Evolutionary conservation across 306 rosid species (phyloP).

Genomic region (Prunus fruticosa): DNA sequence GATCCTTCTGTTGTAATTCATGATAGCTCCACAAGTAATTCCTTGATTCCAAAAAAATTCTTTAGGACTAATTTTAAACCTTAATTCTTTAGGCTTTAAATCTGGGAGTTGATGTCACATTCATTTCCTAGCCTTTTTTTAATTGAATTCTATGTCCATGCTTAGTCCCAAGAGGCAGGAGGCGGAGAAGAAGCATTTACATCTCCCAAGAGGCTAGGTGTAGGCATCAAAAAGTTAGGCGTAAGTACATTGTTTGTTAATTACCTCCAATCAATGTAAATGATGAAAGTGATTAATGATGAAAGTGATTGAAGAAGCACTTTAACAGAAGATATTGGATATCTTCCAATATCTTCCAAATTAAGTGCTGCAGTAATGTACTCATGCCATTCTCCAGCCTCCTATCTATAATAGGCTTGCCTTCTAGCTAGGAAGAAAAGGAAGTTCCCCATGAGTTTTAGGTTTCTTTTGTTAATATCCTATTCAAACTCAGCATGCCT

Average conservation of each 20-base stretch:
- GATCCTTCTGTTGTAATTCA: slow-evolving; percentile 75
- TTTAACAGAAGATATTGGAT: not conserved
- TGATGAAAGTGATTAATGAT: slow-evolving; percentile 12
- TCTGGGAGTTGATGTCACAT: slow-evolving; percentile 21
- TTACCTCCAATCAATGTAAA: not conserved
- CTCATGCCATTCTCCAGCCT: slow-evolving; percentile 23
- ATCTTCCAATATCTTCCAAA: not conserved
- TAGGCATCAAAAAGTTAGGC: slow-evolving; percentile 32
- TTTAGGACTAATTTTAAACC: not conserved
- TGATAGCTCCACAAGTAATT: slow-evolving; percentile 54
- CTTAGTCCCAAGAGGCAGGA: slow-evolving; percentile 32
- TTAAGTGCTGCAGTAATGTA: slow-evolving; percentile 8
- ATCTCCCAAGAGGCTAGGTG: slow-evolving; percentile 5
- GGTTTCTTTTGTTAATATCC: not conserved
- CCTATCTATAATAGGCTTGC: slow-evolving; percentile 7
- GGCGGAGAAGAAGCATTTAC: not conserved
- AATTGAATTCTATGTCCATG: slow-evolving; percentile 29
- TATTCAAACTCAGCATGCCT: slow-evolving; percentile 20
- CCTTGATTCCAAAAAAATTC: slow-evolving; percentile 20
- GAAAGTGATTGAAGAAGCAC: slow-evolving; percentile 13
- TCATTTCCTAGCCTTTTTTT: slow-evolving; percentile 24
- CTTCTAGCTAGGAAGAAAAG: slow-evolving; percentile 14
- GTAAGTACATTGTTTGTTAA: slow-evolving; percentile 25
- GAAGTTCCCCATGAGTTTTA: slow-evolving; percentile 6
- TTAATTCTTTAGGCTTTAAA: not conserved